Evolutionary conservation across 2,329 filamentous ascomycete species (phyloP).

Genomic region (Colletotrichum trifolii): DNA sequence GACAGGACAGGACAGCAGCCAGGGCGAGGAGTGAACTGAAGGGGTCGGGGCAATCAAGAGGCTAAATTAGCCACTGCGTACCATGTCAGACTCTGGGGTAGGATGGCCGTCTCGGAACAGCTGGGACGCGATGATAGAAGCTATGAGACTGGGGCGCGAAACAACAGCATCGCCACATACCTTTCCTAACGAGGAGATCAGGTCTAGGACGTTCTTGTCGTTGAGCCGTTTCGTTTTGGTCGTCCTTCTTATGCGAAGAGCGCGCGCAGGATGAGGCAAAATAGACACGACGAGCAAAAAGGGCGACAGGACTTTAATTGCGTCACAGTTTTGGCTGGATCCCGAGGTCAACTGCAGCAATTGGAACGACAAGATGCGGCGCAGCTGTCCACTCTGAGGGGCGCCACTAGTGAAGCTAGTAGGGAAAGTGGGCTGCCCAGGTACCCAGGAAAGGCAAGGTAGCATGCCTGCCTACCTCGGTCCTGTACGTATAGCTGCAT

Average conservation of each 20-base stretch:
- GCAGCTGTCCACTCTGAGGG: too few relatives aligned
- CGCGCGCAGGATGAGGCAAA: neutral
- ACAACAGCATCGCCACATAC: neutral
- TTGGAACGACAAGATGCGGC: neutral
- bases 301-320: slow-evolving; percentile 32
- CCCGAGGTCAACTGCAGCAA: neutral
- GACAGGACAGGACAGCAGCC: slow-evolving; percentile 8
- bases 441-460: too few relatives aligned
- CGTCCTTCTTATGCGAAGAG: slow-evolving; percentile 13
- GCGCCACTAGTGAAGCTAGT: too few relatives aligned
- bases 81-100: neutral
- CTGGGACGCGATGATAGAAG: neutral
- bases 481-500: too few relatives aligned
- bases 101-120: neutral
- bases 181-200: too few relatives aligned
- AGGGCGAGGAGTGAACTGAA: neutral
- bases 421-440: too few relatives aligned
- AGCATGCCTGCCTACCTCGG: too few relatives aligned
- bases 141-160: neutral
- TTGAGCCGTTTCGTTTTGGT: neutral
- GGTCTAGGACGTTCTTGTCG: too few relatives aligned
- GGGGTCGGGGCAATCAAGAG: too few relatives aligned
- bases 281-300: slow-evolving; percentile 14
- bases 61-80: too few relatives aligned
- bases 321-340: slow-evolving; percentile 29